These are phyloP conservation scores for Neophaeococcomyces mojaviensis DNA, from an alignment of 2,329 filamentous ascomycete genomes.

Conservation along the genomic window DNA sequence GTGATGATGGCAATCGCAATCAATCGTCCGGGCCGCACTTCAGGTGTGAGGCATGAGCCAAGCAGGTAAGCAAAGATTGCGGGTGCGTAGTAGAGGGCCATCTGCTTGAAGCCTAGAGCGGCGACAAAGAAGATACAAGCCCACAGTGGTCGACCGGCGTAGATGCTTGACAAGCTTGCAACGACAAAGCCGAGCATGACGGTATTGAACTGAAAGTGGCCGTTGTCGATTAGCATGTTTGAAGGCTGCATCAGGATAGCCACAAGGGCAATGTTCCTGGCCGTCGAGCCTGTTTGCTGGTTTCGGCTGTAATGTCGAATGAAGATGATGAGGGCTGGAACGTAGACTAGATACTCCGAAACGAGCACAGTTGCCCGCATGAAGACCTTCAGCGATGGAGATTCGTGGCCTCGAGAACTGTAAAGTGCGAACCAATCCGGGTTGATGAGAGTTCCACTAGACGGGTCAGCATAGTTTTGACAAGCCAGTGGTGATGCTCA, in stretches of 20 bases:
- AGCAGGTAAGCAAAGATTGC: constrained; percentile 86
- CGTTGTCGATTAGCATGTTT: constrained; percentile 86
- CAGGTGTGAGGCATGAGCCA: constrained; percentile 74
- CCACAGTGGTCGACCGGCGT: constrained; percentile 80
- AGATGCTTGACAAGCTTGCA: constrained; percentile 78
- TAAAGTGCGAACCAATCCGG: constrained; percentile 82
- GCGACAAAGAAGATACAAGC: constrained; percentile 87
- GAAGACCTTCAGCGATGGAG: constrained; percentile 76
- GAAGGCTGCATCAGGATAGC: constrained; percentile 89
- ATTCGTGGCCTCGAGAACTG: constrained; percentile 72
- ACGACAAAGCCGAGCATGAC: constrained; percentile 93
- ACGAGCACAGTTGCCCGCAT: constrained; percentile 89
- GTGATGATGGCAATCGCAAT: constrained; percentile 70
- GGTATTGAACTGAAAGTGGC: constrained; percentile 96
- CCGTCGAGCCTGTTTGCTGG: constrained; percentile 72
- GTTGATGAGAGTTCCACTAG: constrained; percentile 64
- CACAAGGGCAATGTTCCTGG: constrained; percentile 73
- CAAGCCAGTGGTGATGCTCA: constrained; percentile 31
- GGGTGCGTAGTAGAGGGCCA: constrained; percentile 96
- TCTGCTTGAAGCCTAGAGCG: constrained; percentile 96
- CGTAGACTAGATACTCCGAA: constrained; percentile 83
- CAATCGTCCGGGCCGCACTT: constrained; percentile 60
- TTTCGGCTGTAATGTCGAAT: constrained; percentile 71
- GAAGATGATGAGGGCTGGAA: constrained; percentile 80
- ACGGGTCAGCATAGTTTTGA: constrained; percentile 15